A percentile compares a stretch with the other conserved stretches of the same genome.
Conservation (phyloP, 495 filamentous ascomycete species). For the Cercophora newfieldiana region DNA sequence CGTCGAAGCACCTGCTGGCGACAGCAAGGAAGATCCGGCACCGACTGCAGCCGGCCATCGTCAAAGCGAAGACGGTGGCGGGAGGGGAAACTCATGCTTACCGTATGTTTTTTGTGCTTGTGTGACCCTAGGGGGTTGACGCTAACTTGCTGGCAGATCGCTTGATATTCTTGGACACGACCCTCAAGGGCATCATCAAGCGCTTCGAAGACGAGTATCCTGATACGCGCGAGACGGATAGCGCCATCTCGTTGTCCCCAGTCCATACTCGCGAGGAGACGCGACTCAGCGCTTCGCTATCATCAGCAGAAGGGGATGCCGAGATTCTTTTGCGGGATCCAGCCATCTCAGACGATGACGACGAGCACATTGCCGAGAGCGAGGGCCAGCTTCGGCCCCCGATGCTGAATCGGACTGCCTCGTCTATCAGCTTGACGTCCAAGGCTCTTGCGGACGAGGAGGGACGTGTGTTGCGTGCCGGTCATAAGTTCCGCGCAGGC, state of each 20-base stretch:
- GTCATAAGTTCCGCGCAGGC: conserved; percentile 73
- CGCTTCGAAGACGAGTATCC: conserved; percentile 96
- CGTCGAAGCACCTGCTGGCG: conserved; percentile 83
- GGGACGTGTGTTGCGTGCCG: conserved; percentile 80
- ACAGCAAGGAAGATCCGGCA: conserved; percentile 85
- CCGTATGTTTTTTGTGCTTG: conserved; percentile 55
- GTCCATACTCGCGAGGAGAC: conserved; percentile 30
- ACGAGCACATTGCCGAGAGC: conserved; percentile 30
- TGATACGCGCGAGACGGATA: conserved; percentile 61
- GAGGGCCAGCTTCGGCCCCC: conserved; percentile 34
- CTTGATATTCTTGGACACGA: conserved; percentile 86
- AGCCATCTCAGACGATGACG: conserved; percentile 37
- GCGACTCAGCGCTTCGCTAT: conserved; percentile 6
- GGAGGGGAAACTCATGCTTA: conserved; percentile 65
- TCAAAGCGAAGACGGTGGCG: conserved; percentile 60
- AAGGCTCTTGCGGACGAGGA: conserved; percentile 84
- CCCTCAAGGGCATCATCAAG: conserved; percentile 84
- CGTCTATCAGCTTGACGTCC: conserved; percentile 76
- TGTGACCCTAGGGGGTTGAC: not conserved
- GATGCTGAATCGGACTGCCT: conserved; percentile 66
- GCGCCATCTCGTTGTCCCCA: conserved; percentile 24
- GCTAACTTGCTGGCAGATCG: conserved; percentile 54
- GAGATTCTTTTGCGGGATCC: not conserved
- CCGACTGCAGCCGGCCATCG: conserved; percentile 80
- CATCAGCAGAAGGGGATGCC: conserved; percentile 4